These are phyloP conservation scores for Carex myosuroides DNA, from an alignment of 176 grass and related monocot genomes.

Conservation along the genomic window DNA sequence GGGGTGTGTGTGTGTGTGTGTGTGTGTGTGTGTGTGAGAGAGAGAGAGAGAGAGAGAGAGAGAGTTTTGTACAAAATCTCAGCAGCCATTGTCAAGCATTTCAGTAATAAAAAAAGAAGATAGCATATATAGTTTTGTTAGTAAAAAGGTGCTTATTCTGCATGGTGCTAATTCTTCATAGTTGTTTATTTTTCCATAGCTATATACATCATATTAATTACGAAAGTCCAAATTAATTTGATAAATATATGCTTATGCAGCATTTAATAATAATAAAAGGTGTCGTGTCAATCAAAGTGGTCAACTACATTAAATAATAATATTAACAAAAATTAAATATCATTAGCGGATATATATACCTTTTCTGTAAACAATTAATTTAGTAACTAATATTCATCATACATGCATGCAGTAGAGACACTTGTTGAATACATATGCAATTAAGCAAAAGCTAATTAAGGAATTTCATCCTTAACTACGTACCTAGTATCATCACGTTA, in stretches of 20 bases:
- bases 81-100: no score
- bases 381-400: background rate
- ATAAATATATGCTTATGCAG: background rate
- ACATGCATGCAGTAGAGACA: background rate
- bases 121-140: background rate
- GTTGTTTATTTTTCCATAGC: background rate
- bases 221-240: background rate
- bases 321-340: background rate
- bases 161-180: background rate
- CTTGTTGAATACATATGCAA: background rate
- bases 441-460: background rate
- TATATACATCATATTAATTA: background rate
- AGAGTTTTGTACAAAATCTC: no score
- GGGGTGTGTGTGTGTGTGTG: no score
- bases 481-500: slow-evolving; percentile 2
- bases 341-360: background rate
- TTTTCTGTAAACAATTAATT: background rate
- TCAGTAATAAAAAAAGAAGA: no score
- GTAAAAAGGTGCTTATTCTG: background rate
- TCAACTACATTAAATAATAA: background rate
- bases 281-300: background rate
- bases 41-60: no score
- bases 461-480: slow-evolving; percentile 1
- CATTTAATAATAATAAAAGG: background rate
- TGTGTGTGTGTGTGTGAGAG: no score